A percentile compares a stretch with the other conserved stretches of the same genome.
These are phyloP conservation scores for Pascua guehoae DNA, from an alignment of 1,284 basidiomycete species.

Conservation along the genomic window DNA sequence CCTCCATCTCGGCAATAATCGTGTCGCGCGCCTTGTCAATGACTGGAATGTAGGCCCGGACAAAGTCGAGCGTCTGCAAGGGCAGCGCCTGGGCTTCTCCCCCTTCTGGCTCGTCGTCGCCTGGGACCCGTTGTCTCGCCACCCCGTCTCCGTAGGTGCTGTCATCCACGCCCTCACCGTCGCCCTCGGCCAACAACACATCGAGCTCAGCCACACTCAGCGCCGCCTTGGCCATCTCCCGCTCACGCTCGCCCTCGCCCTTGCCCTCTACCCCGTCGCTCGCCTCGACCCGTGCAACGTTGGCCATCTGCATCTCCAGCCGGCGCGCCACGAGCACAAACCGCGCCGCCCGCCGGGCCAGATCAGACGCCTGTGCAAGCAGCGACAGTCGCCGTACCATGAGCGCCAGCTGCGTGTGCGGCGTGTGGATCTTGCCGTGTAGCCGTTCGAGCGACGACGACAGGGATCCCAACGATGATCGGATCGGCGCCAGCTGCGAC, in stretches of 20 bases:
- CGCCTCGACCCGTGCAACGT: constrained; percentile 29
- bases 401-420: constrained; percentile 67
- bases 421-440: constrained; percentile 74
- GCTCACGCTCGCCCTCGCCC: constrained; percentile 65
- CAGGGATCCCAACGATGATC: constrained; percentile 36
- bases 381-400: constrained; percentile 69
- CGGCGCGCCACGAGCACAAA: constrained; percentile 76
- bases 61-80: constrained; percentile 65
- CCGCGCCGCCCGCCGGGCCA: constrained; percentile 73
- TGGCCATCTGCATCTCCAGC: constrained; percentile 70
- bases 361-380: constrained; percentile 72
- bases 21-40: constrained; percentile 66
- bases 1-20: constrained; percentile 79
- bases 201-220: constrained; percentile 79
- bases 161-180: neutral
- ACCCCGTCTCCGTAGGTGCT: neutral
- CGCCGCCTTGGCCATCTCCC: constrained; percentile 82
- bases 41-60: constrained; percentile 64
- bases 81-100: constrained; percentile 20
- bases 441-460: constrained; percentile 56
- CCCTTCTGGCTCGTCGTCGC: constrained; percentile 8
- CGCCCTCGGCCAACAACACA: constrained; percentile 5
- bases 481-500: constrained; percentile 44
- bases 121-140: no score
- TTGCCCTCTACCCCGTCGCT: constrained; percentile 13